A percentile compares a stretch with the other conserved stretches of the same genome.
These are phyloP conservation scores for Penicillium sp. DNA, from an alignment of 2,329 filamentous ascomycete genomes.

Conservation along the genomic window DNA sequence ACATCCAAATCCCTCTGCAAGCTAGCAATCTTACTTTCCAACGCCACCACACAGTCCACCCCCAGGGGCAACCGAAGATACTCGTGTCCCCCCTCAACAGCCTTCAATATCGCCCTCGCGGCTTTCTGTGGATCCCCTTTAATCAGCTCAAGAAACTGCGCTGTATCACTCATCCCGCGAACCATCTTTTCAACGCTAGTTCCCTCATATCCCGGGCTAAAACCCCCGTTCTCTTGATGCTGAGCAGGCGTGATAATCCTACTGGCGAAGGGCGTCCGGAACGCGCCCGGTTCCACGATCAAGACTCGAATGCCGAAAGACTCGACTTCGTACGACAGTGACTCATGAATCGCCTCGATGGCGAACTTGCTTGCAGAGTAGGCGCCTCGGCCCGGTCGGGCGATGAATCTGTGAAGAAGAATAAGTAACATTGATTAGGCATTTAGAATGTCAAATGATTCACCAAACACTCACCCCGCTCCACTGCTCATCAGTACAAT, in stretches of 20 bases:
- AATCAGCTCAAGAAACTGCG: conserved; percentile 8
- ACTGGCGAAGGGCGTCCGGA: conserved; percentile 45
- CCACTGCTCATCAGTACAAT: conserved; percentile 53
- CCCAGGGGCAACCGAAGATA: conserved; percentile 42
- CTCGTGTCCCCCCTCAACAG: conserved; percentile 35
- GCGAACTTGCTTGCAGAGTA: conserved; percentile 48
- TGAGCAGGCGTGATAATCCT: background rate
- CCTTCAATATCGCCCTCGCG: conserved; percentile 42
- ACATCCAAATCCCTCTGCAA: conserved; percentile 9
- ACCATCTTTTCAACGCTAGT: conserved; percentile 26
- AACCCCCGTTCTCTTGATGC: conserved; percentile 25
- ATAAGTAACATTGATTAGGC: too few relatives aligned
- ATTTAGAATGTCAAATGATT: background rate
- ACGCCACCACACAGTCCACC: conserved; percentile 33
- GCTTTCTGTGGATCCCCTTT: conserved; percentile 27
- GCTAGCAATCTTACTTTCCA: conserved; percentile 20
- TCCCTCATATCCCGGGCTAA: conserved; percentile 33
- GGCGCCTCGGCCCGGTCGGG: conserved; percentile 5
- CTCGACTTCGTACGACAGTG: conserved; percentile 39
- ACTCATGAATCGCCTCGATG: conserved; percentile 44
- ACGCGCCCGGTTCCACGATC: conserved; percentile 47
- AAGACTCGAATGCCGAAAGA: conserved; percentile 41
- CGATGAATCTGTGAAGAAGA: conserved; percentile 24
- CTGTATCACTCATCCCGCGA: conserved; percentile 19
- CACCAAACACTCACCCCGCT: conserved; percentile 41